A percentile compares a stretch with the other conserved stretches of the same genome.
Conservation (phyloP, 495 filamentous ascomycete genomes). For the Opeltia flavorubescens region DNA sequence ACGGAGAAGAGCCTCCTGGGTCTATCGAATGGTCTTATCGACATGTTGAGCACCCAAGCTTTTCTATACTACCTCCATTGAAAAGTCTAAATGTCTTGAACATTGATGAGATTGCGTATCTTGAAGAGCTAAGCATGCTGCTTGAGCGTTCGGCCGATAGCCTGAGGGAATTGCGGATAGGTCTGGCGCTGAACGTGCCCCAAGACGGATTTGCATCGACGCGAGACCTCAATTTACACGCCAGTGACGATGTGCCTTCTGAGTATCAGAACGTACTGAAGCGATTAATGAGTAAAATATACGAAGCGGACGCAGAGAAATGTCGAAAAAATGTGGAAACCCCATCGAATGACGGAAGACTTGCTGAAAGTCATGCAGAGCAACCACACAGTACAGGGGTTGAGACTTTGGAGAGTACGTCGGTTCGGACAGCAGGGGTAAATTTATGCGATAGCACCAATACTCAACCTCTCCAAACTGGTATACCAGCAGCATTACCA, state of each 20-base stretch:
- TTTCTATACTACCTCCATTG: conserved; percentile 71
- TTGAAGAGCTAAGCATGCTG: conserved; percentile 77
- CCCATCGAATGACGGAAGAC: not conserved
- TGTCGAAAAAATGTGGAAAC: not conserved
- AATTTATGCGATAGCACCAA: too few species aligned
- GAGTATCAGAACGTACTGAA: not conserved
- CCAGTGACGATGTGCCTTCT: not conserved
- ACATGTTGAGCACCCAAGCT: conserved; percentile 68
- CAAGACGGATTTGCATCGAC: conserved; percentile 1
- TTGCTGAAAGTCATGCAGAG: too few species aligned
- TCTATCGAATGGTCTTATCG: conserved; percentile 24
- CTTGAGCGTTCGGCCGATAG: conserved; percentile 56
- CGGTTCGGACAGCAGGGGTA: too few species aligned
- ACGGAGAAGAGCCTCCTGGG: not conserved
- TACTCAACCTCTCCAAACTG: too few species aligned
- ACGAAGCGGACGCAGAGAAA: not conserved
- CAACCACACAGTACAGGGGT: too few species aligned
- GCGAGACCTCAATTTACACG: not conserved
- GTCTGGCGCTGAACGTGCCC: conserved; percentile 51
- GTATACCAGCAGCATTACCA: too few species aligned
- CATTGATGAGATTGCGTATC: conserved; percentile 75
- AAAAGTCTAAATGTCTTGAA: conserved; percentile 73
- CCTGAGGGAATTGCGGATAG: conserved; percentile 65
- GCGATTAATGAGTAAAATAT: not conserved
- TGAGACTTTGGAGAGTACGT: too few species aligned